Conservation (phyloP, 805 yeast genomes). For the Pichia phayaonensis region DNA sequence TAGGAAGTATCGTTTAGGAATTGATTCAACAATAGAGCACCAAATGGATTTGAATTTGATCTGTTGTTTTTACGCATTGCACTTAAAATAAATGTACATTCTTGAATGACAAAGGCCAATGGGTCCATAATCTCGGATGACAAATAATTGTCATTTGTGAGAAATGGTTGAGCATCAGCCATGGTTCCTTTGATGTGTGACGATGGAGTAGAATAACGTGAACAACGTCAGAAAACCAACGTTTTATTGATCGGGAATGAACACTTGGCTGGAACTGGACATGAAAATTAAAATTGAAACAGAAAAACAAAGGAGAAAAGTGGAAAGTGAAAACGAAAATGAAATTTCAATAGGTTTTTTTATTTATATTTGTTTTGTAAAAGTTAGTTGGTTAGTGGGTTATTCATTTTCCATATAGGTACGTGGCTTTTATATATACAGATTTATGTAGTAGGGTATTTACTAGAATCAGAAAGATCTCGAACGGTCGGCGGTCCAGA, state of each 20-base stretch:
- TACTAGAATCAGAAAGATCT: conserved; percentile 3
- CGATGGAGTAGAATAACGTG: background rate
- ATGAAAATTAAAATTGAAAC: background rate
- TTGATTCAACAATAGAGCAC: conserved; percentile 69
- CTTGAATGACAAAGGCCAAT: conserved; percentile 76
- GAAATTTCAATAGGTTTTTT: no score
- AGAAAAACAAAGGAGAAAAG: no score
- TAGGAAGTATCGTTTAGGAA: conserved; percentile 25
- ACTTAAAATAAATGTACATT: conserved; percentile 77
- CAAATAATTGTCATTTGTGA: background rate
- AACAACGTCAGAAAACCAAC: background rate
- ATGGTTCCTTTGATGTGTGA: background rate
- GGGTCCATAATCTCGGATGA: conserved; percentile 44
- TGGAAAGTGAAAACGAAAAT: no score
- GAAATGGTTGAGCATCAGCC: background rate
- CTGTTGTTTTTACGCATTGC: conserved; percentile 85
- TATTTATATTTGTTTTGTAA: no score
- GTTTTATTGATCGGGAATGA: background rate
- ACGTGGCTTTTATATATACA: no score
- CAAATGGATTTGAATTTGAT: conserved; percentile 60
- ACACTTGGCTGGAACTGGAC: background rate
- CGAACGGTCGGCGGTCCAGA: conserved; percentile 38
- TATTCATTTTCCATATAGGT: no score
- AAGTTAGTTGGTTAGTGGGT: no score
- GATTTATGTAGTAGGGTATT: no score